Base-by-base conservation (phyloP, 371 early-diverging fungal species). In the Zopfochytrium polystomum region DNA sequence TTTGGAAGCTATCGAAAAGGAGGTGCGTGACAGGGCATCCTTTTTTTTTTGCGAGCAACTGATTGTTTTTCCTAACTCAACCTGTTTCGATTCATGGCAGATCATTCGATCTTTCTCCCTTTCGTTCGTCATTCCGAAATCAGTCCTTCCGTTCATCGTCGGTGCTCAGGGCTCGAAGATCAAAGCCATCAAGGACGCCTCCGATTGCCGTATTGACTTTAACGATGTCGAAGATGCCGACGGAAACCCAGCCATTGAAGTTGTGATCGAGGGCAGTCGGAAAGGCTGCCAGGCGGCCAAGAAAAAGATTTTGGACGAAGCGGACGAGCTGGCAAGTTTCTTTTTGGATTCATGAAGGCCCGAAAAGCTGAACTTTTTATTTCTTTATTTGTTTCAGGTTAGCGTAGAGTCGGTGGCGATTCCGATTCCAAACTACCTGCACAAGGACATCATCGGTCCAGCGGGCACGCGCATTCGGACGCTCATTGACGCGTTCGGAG, bases 201-300 rank as follows among this genome's bases (percentile, higher is more conserved):
- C 81, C 44, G 70, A 77, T 49, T 81, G 86, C 31, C 81, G 82
- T 44, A 84, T 90, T 63, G 89, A 88, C 64, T 72, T 89, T 55
- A 78, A 67, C 29, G 74, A 76, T 30, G 42, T 58, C 13, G 63
- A 67, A 38, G 50, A 68, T 7, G 71, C 71, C 11, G 66, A 58
- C 3, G 75, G 70, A n/a, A 68, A 65, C 44, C 25, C 25, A n/a
- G n/a, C 58, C 11, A 75, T 76, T 13, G 20, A 54, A 22, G 87
- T 95, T 20, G 80, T 78, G 3, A 83, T 96, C 47, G 82, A 86
- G 65, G 96, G 96, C 33, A 82, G 84, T 64, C 82, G 86, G 71
- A 76, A 82, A 60, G 90, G 87, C 68, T 90, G 87, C 2, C 85
- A 80, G 51, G 78, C 84, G 4, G 91, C 88, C 48, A 87, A 87